Evolutionary conservation across 164 flowering plant genomes (phyloP).

Genomic region (Vitis rotundifolia): DNA sequence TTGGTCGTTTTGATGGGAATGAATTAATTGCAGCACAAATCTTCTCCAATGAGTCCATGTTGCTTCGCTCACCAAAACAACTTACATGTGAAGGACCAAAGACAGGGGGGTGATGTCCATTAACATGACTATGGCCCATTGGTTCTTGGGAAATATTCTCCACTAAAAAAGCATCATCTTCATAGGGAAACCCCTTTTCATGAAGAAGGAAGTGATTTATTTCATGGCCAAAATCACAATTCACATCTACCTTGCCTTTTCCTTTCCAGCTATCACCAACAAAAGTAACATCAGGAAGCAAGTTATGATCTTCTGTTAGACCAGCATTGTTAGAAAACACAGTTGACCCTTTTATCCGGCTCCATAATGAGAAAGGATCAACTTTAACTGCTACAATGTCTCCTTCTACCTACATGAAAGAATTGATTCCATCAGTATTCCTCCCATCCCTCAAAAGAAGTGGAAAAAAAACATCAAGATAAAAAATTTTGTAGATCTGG

Average conservation of each 20-base stretch:
- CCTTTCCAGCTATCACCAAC: constrained; percentile 40
- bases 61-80: constrained; percentile 21
- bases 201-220: constrained; percentile 8
- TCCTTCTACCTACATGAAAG: constrained; percentile 72
- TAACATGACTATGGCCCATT: constrained; percentile 14
- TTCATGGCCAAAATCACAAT: constrained; percentile 5
- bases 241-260: constrained; percentile 39
- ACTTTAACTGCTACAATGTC: constrained; percentile 74
- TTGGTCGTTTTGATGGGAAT: constrained; percentile 76
- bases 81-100: constrained; percentile 16
- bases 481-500: neutral
- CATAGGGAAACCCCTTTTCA: constrained; percentile 11
- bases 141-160: constrained; percentile 18
- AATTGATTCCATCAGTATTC: neutral
- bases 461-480: neutral
- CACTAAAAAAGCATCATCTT: constrained; percentile 9
- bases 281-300: constrained; percentile 17
- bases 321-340: constrained; percentile 27
- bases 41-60: constrained; percentile 35
- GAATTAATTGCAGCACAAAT: constrained; percentile 46
- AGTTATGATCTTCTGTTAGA: constrained; percentile 28
- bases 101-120: constrained; percentile 17
- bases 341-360: constrained; percentile 70
- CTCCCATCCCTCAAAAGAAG: neutral
- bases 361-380: constrained; percentile 73